Evolutionary conservation across 139 green algal genomes (phyloP), one percentile per base, ranked within the genome.

Genomic region (Chlorella sp.): DNA sequence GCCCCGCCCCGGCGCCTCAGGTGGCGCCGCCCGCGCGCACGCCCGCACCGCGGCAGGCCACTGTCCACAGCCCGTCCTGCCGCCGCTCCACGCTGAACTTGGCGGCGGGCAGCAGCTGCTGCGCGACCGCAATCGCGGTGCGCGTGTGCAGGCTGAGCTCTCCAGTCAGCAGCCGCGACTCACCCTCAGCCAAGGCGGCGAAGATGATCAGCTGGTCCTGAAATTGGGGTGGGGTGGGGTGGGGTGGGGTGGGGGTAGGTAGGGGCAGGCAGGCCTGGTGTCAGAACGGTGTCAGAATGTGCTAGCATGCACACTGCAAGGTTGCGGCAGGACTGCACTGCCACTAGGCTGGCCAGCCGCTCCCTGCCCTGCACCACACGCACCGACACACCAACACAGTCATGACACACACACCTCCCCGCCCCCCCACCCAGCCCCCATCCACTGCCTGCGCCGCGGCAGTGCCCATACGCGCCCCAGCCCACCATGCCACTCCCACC

Each of bases 191-290:
- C 35, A 97, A 74, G 0, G 93, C 93, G 88, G 95, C 94, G 75
- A 91, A 96, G 4, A 96, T 78, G 58, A 97, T 86, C 7, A 97
- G 81, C 82, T 97, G 93, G 73, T 96, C 91, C 67, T 91, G 82
- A n/a, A n/a, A n/a, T n/a, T n/a, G n/a, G n/a, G n/a, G n/a, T n/a
- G n/a, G n/a, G n/a, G n/a, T n/a, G n/a, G n/a, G n/a, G n/a, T n/a
- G n/a, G n/a, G n/a, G n/a, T n/a, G n/a, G n/a, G n/a, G n/a, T n/a
- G n/a, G n/a, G n/a, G n/a, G n/a, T n/a, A n/a, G n/a, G n/a, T n/a
- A n/a, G n/a, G n/a, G n/a, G n/a, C n/a, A n/a, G n/a, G n/a, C n/a
- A n/a, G n/a, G n/a, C n/a, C n/a, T n/a, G n/a, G n/a, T n/a, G n/a
- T n/a, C n/a, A n/a, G n/a, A n/a, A n/a, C n/a, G n/a, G n/a, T n/a